phyloP scores from a whole-genome alignment of 2,329 filamentous ascomycete species.

The Hypoxylon sp. region DNA sequence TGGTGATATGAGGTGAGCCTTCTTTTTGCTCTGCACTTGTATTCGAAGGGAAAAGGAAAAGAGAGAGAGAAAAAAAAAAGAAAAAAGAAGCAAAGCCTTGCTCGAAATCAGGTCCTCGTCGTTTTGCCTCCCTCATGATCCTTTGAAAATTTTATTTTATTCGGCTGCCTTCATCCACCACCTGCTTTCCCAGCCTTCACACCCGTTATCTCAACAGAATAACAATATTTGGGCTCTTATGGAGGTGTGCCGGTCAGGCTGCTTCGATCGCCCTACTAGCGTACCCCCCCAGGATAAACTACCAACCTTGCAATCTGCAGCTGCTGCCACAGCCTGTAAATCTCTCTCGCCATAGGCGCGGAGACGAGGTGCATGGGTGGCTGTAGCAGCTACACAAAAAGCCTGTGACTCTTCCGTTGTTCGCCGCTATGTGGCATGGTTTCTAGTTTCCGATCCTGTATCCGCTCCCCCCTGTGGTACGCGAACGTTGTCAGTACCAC shows the following conservation, averaged over 20 bases:
- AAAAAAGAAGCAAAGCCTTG: background rate
- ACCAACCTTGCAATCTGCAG: conserved; percentile 46
- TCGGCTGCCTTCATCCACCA: conserved; percentile 20
- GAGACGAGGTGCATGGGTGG: conserved; percentile 56
- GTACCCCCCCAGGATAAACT: conserved; percentile 35
- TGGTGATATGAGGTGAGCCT: conserved; percentile 70
- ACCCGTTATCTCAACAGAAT: conserved; percentile 15
- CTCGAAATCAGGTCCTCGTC: background rate
- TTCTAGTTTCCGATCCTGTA: conserved; percentile 59
- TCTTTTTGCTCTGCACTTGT: conserved; percentile 11
- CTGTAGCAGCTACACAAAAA: conserved; percentile 58
- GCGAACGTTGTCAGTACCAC: conserved; percentile 63
- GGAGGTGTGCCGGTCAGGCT: conserved; percentile 47
- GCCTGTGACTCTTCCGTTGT: conserved; percentile 55
- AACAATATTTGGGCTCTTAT: conserved; percentile 26
- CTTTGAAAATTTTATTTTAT: conserved; percentile 19
- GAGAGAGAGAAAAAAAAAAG: background rate
- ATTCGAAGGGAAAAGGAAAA: background rate
- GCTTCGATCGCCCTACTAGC: conserved; percentile 49
- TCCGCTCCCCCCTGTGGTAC: conserved; percentile 61
- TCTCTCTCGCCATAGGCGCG: conserved; percentile 46
- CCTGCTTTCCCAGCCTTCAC: conserved; percentile 26
- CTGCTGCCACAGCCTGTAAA: conserved; percentile 47
- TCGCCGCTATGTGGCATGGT: conserved; percentile 57
- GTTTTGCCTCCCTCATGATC: conserved; percentile 2